Conservation (phyloP, 2,329 filamentous ascomycete species). For the Arthrobotrys musiformis region DNA sequence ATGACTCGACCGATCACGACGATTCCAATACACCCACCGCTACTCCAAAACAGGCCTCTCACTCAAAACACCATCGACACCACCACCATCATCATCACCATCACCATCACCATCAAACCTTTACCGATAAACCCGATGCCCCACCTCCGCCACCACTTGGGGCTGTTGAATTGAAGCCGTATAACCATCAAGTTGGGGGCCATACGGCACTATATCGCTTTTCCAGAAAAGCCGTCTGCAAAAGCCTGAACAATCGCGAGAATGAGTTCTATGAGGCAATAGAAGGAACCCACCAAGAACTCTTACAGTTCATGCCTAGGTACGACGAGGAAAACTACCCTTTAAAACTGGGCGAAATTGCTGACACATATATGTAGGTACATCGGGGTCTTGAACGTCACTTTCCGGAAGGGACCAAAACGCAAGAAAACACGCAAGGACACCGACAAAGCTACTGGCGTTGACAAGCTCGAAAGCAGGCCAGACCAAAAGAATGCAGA, state of each 20-base stretch:
- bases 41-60: slow-evolving; percentile 57
- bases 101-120: slow-evolving; percentile 57
- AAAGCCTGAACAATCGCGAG: slow-evolving; percentile 96
- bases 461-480: slow-evolving; percentile 58
- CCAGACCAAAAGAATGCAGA: slow-evolving; percentile 59
- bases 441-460: slow-evolving; percentile 59
- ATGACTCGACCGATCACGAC: slow-evolving; percentile 63
- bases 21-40: slow-evolving; percentile 61
- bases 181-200: slow-evolving; percentile 95
- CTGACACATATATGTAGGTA: slow-evolving; percentile 71
- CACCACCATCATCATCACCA: slow-evolving; percentile 61
- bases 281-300: slow-evolving; percentile 86
- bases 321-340: slow-evolving; percentile 61
- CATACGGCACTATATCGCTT: slow-evolving; percentile 97
- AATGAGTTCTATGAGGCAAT: slow-evolving; percentile 99
- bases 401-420: slow-evolving; percentile 73
- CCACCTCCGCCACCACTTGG: slow-evolving; percentile 73
- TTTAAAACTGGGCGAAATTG: slow-evolving; percentile 57
- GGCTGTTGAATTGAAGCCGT: slow-evolving; percentile 94
- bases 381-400: slow-evolving; percentile 90
- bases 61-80: slow-evolving; percentile 58
- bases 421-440: slow-evolving; percentile 62
- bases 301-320: slow-evolving; percentile 91
- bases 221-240: slow-evolving; percentile 93
- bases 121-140: slow-evolving; percentile 33